A percentile compares a stretch with the other conserved stretches of the same genome.
Evolutionary conservation across 805 yeast species (phyloP).

Genomic region (Komagataella pseudopastoris): DNA sequence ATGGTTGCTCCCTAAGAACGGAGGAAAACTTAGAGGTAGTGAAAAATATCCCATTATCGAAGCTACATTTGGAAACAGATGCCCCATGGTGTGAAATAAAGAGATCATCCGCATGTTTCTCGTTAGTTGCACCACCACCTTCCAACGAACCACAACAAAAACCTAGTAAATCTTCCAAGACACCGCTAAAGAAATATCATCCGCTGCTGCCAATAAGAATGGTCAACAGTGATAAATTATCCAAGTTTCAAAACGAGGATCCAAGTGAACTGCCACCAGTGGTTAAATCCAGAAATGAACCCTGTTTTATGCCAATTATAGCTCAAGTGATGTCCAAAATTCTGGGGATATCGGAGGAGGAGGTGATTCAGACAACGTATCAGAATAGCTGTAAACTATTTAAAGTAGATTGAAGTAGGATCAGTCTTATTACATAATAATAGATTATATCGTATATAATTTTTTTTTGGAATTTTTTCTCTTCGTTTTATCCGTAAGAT

Average conservation of each 20-base stretch:
- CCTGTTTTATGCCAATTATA: conserved; percentile 71
- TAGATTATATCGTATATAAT: background rate
- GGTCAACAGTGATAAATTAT: conserved; percentile 42
- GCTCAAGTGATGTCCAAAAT: conserved; percentile 55
- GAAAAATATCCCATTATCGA: conserved; percentile 50
- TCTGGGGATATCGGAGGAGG: conserved; percentile 24
- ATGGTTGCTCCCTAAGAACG: conserved; percentile 85
- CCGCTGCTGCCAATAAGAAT: conserved; percentile 47
- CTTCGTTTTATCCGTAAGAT: background rate
- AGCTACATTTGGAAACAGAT: conserved; percentile 80
- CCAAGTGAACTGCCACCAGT: conserved; percentile 25
- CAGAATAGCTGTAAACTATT: conserved; percentile 35
- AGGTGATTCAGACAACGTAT: conserved; percentile 36
- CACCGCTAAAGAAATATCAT: conserved; percentile 21
- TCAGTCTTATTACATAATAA: background rate
- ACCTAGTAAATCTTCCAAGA: conserved; percentile 6
- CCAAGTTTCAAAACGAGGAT: conserved; percentile 15
- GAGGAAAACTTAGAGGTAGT: conserved; percentile 62
- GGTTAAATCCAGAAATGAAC: conserved; percentile 85
- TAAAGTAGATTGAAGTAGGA: conserved; percentile 6
- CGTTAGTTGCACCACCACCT: conserved; percentile 25
- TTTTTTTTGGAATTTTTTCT: background rate
- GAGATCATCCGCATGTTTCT: conserved; percentile 59
- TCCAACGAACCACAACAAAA: conserved; percentile 35
- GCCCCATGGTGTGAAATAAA: conserved; percentile 98